These are phyloP conservation scores for Neltuma alba DNA, from an alignment of 306 rosid genomes.

Conservation along the genomic window DNA sequence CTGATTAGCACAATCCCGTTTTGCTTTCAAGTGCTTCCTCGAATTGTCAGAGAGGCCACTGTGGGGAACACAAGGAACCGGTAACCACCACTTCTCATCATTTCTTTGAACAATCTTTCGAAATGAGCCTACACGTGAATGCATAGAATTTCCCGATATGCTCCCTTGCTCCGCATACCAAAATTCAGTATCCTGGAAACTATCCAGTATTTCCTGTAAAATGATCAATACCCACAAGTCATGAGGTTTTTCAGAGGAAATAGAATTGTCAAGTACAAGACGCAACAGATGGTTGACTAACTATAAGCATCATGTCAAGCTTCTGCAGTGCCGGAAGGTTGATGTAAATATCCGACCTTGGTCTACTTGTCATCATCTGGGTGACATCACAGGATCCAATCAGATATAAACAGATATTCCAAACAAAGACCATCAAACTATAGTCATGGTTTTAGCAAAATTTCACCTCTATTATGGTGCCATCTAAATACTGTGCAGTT, in stretches of 20 bases:
- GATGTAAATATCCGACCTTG: conserved; percentile 81
- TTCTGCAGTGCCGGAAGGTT: conserved; percentile 92
- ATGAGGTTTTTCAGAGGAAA: conserved; percentile 19
- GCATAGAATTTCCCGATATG: conserved; percentile 63
- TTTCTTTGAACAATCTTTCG: conserved; percentile 68
- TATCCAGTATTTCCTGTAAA: conserved; percentile 80
- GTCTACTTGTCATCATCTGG: conserved; percentile 84
- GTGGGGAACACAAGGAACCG: conserved; percentile 78
- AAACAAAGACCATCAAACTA: background rate
- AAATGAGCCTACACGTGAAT: conserved; percentile 69
- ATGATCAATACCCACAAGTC: conserved; percentile 3
- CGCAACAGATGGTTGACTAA: conserved; percentile 42
- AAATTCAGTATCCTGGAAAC: conserved; percentile 79
- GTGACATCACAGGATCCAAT: conserved; percentile 14
- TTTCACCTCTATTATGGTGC: conserved; percentile 76
- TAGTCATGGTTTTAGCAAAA: conserved; percentile 21
- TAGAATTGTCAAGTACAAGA: background rate
- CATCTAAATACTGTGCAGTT: conserved; percentile 63
- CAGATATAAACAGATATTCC: conserved; percentile 10
- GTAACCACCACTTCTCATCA: conserved; percentile 99
- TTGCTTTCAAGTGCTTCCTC: conserved; percentile 69
- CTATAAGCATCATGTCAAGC: conserved; percentile 91
- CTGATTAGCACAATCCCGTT: conserved; percentile 81
- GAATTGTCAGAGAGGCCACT: conserved; percentile 78
- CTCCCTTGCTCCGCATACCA: conserved; percentile 95